Evolutionary conservation across 2,329 filamentous ascomycete species (phyloP).

Genomic region (Hypoxylon sp.): DNA sequence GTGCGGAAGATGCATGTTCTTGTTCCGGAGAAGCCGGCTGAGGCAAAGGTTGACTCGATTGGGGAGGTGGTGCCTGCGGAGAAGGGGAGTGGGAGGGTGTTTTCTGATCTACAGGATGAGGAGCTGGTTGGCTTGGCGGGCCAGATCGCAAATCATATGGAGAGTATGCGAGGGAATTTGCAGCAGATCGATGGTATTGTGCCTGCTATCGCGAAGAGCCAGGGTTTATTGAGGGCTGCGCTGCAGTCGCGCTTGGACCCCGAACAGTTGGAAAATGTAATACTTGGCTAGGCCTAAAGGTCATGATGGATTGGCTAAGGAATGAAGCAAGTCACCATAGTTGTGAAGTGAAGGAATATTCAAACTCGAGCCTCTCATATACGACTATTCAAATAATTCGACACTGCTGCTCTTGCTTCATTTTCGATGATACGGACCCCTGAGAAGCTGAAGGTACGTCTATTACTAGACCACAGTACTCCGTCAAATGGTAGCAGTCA

Average conservation of each 20-base stretch:
- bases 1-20: conserved; percentile 65
- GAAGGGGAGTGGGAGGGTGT: conserved; percentile 45
- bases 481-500: background rate
- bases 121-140: conserved; percentile 61
- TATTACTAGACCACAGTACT: background rate
- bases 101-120: conserved; percentile 55
- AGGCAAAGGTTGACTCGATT: conserved; percentile 8
- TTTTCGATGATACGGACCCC: background rate
- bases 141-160: conserved; percentile 68
- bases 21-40: conserved; percentile 56
- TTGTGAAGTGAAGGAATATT: background rate
- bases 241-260: conserved; percentile 61
- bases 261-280: conserved; percentile 62
- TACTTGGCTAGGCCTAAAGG: conserved; percentile 57
- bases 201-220: conserved; percentile 62
- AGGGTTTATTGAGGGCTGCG: conserved; percentile 63
- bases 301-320: background rate
- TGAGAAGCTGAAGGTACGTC: background rate
- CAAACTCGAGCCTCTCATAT: background rate
- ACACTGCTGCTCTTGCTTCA: background rate
- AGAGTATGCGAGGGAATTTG: conserved; percentile 68
- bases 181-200: conserved; percentile 66
- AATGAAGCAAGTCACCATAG: background rate
- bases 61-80: conserved; percentile 41
- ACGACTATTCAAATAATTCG: background rate